Percentiles rank a stretch among this genome's conserved stretches.
phyloP scores from a whole-genome alignment of 177 flowering plant genomes.

The Telopea speciosissima region DNA sequence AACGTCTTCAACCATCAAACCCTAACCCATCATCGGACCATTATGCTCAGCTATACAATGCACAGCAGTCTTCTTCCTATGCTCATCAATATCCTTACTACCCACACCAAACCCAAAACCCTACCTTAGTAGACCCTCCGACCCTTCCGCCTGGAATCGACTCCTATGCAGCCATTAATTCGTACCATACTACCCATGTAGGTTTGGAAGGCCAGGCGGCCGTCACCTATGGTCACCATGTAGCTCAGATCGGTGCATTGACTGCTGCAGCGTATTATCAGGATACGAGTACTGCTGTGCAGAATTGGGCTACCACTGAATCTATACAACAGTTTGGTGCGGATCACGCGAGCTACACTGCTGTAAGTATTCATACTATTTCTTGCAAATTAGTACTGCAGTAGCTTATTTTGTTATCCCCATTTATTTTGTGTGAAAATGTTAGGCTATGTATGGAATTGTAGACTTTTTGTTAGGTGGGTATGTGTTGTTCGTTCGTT shows the following conservation, averaged over 20 bases:
- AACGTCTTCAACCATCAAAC: neutral
- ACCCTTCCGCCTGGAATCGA: conserved; percentile 19
- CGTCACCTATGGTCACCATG: conserved; percentile 1
- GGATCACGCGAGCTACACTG: conserved; percentile 7
- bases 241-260: neutral
- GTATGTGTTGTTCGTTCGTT: neutral
- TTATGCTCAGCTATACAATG: conserved; percentile 5
- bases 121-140: neutral
- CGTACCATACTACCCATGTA: neutral
- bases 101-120: conserved; percentile 6
- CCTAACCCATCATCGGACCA: neutral
- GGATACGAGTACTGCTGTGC: conserved; percentile 8
- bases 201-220: conserved; percentile 10
- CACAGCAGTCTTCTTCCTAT: neutral
- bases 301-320: conserved; percentile 11
- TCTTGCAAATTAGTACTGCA: neutral
- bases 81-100: neutral
- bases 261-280: conserved; percentile 6
- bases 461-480: neutral
- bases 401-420: neutral
- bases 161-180: conserved; percentile 4
- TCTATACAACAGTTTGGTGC: conserved; percentile 17
- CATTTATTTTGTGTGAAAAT: neutral
- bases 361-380: conserved; percentile 12
- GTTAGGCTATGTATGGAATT: neutral